Percentiles rank a stretch among this genome's conserved stretches.
phyloP scores from a whole-genome alignment of 2,329 filamentous ascomycete genomes.

The Fusarium poae region DNA sequence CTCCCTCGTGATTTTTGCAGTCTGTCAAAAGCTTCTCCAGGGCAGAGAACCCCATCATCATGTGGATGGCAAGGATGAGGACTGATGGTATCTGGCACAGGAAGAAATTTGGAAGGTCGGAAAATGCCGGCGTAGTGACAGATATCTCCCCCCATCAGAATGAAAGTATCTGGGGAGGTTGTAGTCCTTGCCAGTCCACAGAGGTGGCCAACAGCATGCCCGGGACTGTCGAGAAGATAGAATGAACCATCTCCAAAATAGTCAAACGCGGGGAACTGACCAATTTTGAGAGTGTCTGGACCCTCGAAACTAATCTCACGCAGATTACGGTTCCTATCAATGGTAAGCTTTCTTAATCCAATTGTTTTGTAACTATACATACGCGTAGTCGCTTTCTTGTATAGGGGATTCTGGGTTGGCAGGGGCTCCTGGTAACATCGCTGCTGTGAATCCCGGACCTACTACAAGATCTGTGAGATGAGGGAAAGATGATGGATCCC shows the following conservation, averaged over 20 bases:
- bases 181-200: conserved; percentile 58
- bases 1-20: conserved; percentile 41
- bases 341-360: not conserved
- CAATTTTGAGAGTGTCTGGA: conserved; percentile 50
- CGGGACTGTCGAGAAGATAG: conserved; percentile 58
- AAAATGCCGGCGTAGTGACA: conserved; percentile 58
- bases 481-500: conserved; percentile 63
- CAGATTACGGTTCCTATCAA: conserved; percentile 41
- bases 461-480: conserved; percentile 61
- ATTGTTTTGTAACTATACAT: conserved; percentile 1
- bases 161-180: conserved; percentile 51
- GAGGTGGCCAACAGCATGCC: conserved; percentile 58
- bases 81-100: conserved; percentile 50
- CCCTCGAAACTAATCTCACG: conserved; percentile 48
- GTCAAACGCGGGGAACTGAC: conserved; percentile 55
- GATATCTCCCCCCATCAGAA: conserved; percentile 59
- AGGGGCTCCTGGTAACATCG: conserved; percentile 63
- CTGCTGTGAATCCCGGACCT: conserved; percentile 64
- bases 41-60: conserved; percentile 20
- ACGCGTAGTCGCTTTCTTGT: conserved; percentile 54
- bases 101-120: conserved; percentile 53
- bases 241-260: conserved; percentile 59
- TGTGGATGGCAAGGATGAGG: conserved; percentile 40
- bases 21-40: conserved; percentile 31
- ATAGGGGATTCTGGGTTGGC: conserved; percentile 52